Evolutionary conservation across 1,139 yeast species (phyloP), one percentile per base, ranked within the genome.

Genomic region (Suhomyces ambrosiae): DNA sequence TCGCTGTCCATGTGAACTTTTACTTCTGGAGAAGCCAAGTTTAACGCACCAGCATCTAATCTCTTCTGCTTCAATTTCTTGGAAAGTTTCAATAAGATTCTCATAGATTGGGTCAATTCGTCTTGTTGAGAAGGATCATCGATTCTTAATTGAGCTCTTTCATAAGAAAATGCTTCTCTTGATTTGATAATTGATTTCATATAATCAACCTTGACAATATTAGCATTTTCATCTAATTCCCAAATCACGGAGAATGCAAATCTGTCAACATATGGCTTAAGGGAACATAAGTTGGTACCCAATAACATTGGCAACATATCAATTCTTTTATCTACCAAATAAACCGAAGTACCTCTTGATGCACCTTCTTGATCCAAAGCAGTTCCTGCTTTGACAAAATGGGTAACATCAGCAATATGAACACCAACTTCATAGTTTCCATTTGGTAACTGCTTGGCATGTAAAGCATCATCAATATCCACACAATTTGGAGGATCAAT

Each of bases 401-500:
- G 95, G 1, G 97, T 88, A 15, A 94, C 99, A 67, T 94, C 99
- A 5, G 99, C 99, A 68, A 94, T 94, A 60, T 94, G 99, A 23
- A 94, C 99, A 55, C 99, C 98, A 35, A 94, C 96, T 60, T 92
- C 96, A 66, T 78, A 89, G 58, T 90, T 88, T 2, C 98, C 98
- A 60, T 94, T 92, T 2, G 96, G 90, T 33, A 94, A 73, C 39
- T 62, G 59, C 48, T 75, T 71, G 0, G 98, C 97, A 59, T 94
- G 98, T 39, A 94, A 70, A 1, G 99, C 98, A 68, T 94, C 99
- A 70, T 94, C 99, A 52, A 94, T 94, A 77, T 94, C 99, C 49
- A 90, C 97, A 80, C 98, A 92, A 30, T 86, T 84, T 2, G 97
- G 97, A 10, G 99, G 99, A 72, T 94, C 99, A 49, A 94, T 94